Base-by-base conservation (phyloP, 306 rosid species). In the Spatholobus suberectus region DNA sequence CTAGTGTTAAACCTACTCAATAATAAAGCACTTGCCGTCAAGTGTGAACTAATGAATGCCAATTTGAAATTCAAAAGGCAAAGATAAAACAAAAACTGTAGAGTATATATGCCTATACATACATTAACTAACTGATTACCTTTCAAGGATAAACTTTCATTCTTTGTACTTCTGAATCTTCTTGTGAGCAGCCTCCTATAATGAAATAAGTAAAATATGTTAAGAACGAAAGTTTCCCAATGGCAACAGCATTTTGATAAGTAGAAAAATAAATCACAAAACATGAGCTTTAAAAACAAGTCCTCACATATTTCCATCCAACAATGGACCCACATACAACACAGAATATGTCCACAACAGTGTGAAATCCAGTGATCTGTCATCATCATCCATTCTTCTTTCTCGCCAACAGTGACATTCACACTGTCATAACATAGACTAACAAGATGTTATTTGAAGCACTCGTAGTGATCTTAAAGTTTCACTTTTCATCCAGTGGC, bases 311-410 rank as follows among this genome's bases (percentile, higher is more conserved):
- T n/a, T n/a, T n/a, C n/a, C n/a, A n/a, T n/a, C n/a, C n/a, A n/a
- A n/a, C n/a, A n/a, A n/a, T 70, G 37, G 98, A 89, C 8, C 97
- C 91, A 77, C 98, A 94, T 3, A 87, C 35, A 52, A 89, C 89
- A 59, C 98, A 90, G 63, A 88, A 90, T 35, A 94, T 87, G 91
- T 92, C 98, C 5, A 85, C 91, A 20, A 89, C 93, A 72, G 90
- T 90, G 86, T 91, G 93, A 75, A 86, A 0, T 76, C 97, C 97
- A 0, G 96, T 91, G 14, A n/a, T n/a, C n/a, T n/a, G n/a, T n/a
- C n/a, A 85, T 85, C 97, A 93, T 89, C 74, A 83, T 57, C 76
- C 94, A 82, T 15, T 91, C 88, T 86, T 86, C 93, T 89, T 77
- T 78, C 84, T 89, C 90, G 41, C 93, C 97, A 26, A 71, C 73